Base-by-base conservation (phyloP, 805 yeast species). In the Wickerhamiella cacticola region DNA sequence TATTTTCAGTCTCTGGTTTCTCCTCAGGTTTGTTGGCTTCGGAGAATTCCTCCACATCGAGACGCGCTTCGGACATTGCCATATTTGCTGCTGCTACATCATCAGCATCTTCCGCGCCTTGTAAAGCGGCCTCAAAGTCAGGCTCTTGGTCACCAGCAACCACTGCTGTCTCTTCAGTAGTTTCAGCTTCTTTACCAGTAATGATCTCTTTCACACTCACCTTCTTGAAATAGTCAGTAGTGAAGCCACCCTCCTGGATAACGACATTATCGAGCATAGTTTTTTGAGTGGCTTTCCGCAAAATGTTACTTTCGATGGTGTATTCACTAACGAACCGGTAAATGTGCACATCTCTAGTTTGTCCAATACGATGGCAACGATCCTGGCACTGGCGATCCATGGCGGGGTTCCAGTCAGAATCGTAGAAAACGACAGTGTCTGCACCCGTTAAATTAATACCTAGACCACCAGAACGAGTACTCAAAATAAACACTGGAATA, bases 311-410 rank as follows among this genome's bases (percentile, higher is more conserved):
- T 64, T 92, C 99, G 52, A 92, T 92, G 3, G 98, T 92, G 67
- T 76, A 86, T 66, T 92, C 98, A 23, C 95, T 83, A 22, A 92
- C 97, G 64, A 92, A 82, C 52, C 99, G 71, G 68, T 94, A 92
- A 49, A 92, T 92, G 63, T 92, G 98, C 29, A 92, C 99, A 62
- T 92, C 98, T 59, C 98, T 74, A 15, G 94, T 86, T 64, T 92
- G 99, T 5, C 99, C 99, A 63, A 92, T 92, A 70, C 99, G 81
- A 63, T 92, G 99, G 67, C 97, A 92, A 64, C 99, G 79, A 66
- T 92, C 99, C 65, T 92, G 98, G 67, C 98, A 92, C 66, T 92
- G 99, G 61, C 87, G 86, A 63, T 92, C 99, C 96, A 92, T 92
- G 1, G 97, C 95, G 2, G 99, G 99, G 61, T 92, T 92, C 98